These are phyloP conservation scores for Paulownia fortunei DNA, from an alignment of 257 asterid genomes.

Conservation along the genomic window DNA sequence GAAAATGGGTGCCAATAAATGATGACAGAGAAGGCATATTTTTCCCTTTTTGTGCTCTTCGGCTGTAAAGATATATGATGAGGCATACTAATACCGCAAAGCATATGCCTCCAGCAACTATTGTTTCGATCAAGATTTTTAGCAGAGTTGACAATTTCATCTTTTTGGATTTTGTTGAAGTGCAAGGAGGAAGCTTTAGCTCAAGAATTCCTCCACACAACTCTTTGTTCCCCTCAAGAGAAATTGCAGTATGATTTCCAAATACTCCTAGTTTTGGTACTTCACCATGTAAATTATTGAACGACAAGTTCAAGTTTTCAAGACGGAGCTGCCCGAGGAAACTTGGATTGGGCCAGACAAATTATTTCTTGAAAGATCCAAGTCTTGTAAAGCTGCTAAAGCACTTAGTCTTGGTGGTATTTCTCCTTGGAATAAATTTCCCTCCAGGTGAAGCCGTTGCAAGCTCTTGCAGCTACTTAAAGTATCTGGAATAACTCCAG, in stretches of 20 bases:
- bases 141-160: background rate
- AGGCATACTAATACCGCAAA: background rate
- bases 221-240: conserved; percentile 18
- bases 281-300: conserved; percentile 31
- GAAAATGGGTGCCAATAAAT: background rate
- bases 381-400: conserved; percentile 22
- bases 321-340: background rate
- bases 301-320: conserved; percentile 29
- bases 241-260: background rate
- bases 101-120: background rate
- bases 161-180: background rate
- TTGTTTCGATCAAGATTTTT: background rate
- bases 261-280: conserved; percentile 21
- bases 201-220: conserved; percentile 30
- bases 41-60: background rate
- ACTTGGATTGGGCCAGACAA: conserved; percentile 32
- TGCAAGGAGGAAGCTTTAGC: conserved; percentile 22
- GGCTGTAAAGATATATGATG: background rate
- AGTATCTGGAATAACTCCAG: conserved; percentile 33
- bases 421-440: conserved; percentile 30
- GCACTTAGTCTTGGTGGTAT: conserved; percentile 29
- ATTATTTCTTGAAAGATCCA: conserved; percentile 39
- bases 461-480: conserved; percentile 24
- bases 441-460: background rate
- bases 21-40: background rate